Evolutionary conservation across 129 eudicot species (phyloP).

Genomic region (Escallonia herrerae): DNA sequence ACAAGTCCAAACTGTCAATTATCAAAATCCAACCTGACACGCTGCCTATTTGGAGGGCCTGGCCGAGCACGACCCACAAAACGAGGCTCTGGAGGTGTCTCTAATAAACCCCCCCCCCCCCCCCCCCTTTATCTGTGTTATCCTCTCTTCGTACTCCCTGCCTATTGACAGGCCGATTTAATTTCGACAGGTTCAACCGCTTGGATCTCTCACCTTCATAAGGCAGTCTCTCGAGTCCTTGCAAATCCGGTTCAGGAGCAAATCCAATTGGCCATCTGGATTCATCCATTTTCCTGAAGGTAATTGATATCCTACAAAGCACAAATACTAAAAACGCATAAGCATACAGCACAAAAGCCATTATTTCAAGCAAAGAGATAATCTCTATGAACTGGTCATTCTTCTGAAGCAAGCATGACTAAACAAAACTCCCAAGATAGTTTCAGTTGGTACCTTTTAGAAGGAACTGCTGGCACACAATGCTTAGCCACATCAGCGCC

Average conservation of each 20-base stretch:
- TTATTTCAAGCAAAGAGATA: neutral
- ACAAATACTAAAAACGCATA: constrained; percentile 8
- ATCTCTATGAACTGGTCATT: too few relatives aligned
- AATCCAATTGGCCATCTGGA: constrained; percentile 58
- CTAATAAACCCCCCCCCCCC: constrained; percentile 19
- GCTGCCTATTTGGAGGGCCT: constrained; percentile 37
- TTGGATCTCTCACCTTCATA: constrained; percentile 37
- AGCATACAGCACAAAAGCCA: neutral
- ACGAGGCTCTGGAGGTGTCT: constrained; percentile 26
- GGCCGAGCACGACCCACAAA: constrained; percentile 27
- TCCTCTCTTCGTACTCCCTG: constrained; percentile 32
- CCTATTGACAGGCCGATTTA: constrained; percentile 14
- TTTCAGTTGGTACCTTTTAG: constrained; percentile 50
- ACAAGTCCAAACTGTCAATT: too few relatives aligned
- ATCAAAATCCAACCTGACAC: constrained; percentile 29
- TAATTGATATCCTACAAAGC: constrained; percentile 70
- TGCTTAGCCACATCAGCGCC: constrained; percentile 97
- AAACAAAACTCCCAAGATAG: neutral
- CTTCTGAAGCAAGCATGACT: neutral
- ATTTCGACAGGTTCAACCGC: constrained; percentile 18
- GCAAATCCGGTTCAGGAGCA: constrained; percentile 75
- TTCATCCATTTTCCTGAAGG: constrained; percentile 94
- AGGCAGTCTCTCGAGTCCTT: constrained; percentile 65
- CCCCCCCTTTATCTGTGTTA: constrained; percentile 17
- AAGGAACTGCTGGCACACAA: constrained; percentile 90